Evolutionary conservation across 345 rosid species (phyloP), one percentile per base, ranked within the genome.

Genomic region (Linum trigynum): DNA sequence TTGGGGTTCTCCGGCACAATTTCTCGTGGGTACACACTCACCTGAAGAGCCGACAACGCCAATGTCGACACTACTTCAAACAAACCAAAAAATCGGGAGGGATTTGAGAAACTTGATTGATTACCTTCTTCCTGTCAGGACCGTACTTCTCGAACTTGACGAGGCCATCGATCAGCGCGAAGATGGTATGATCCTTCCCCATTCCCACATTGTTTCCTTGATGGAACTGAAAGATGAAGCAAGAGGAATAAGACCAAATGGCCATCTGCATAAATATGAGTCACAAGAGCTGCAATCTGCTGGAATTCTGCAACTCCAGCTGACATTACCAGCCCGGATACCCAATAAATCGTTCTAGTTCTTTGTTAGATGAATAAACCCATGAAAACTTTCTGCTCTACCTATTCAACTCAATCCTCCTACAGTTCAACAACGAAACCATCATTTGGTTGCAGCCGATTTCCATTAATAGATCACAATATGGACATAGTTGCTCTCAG

Each of bases 61-160:
- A 40, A 17, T 38, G 38, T 55, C 43, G 61, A 59, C 17, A 41
- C 14, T 39, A 45, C 53, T 5, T 36, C 17, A 32, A 23, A 39
- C 48, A 60, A 62, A 57, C 56, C 65, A 5, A 16, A 2, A 7
- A 57, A 5, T 57, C 5, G 38, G 38, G 8, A 10, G 61, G 8
- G 61, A 8, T n/a, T 43, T 57, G 37, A 17, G 17, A 43, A 4
- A 41, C 23, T 2, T 62, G 10, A 1, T 36, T 14, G 38, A 38
- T 9, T 16, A 84, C 95, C 94, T 90, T 79, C 78, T 90, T 84
- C 80, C 65, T 86, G 77, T 90, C 94, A 0, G 96, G 91, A 41
- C 98, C 96, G 39, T 63, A 84, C 84, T 92, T 92, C 90, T 90
- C 97, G 35, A 92, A 90, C 75, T 92, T 90, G 38, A 94, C 97